Conservation (phyloP, 164 flowering plant species). For the Tetracentron sinense region DNA sequence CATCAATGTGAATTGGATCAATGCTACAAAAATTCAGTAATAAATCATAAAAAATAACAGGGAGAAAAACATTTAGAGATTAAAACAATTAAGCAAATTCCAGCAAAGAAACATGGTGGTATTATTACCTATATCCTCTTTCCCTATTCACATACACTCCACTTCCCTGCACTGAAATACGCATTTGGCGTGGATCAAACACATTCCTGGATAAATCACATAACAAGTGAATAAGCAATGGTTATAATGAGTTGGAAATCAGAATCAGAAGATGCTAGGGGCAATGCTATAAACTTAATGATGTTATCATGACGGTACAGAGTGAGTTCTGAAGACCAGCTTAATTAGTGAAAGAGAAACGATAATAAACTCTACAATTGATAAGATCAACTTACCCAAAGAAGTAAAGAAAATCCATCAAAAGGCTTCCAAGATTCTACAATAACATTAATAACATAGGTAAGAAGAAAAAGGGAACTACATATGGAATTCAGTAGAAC, state of each 20-base stretch:
- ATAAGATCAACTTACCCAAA: conserved; percentile 66
- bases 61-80: not conserved
- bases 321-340: not conserved
- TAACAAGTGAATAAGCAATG: not conserved
- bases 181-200: conserved; percentile 98
- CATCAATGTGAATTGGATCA: conserved; percentile 93
- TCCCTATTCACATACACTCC: conserved; percentile 83
- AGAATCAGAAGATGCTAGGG: not conserved
- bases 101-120: conserved; percentile 3
- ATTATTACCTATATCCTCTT: conserved; percentile 71
- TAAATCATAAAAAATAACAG: conserved; percentile 8
- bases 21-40: conserved; percentile 47
- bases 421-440: conserved; percentile 84
- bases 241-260: not conserved
- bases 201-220: conserved; percentile 55
- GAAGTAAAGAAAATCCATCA: conserved; percentile 95
- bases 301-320: not conserved
- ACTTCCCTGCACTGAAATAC: conserved; percentile 88
- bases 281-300: not conserved
- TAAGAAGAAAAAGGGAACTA: not conserved
- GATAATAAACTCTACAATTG: not conserved
- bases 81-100: not conserved
- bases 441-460: conserved; percentile 12
- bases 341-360: not conserved
- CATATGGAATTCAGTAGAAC: not conserved